Evolutionary conservation across 139 green algal genomes (phyloP).

Genomic region (Chlorella vulgaris): DNA sequence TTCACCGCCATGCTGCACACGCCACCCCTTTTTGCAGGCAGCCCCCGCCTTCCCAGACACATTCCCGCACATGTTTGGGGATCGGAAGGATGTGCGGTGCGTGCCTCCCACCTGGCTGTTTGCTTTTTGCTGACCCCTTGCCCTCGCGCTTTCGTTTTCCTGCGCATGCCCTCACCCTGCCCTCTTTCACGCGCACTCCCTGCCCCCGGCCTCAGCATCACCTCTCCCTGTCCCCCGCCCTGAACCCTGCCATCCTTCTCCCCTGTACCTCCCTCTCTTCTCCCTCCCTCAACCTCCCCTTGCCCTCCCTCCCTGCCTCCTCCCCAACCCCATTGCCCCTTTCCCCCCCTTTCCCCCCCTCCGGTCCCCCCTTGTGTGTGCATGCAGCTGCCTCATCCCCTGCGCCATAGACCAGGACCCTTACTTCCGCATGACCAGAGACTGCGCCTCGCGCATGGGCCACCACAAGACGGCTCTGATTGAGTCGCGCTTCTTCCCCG

Average conservation of each 20-base stretch:
- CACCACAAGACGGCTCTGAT: conserved; percentile 89
- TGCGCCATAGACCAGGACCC: conserved; percentile 97
- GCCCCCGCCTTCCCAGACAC: conserved; percentile 90
- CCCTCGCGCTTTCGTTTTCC: neutral
- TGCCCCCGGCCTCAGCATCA: too few relatives aligned
- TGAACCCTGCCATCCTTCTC: too few relatives aligned
- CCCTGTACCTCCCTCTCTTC: too few relatives aligned
- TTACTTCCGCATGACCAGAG: conserved; percentile 95
- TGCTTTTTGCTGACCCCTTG: neutral
- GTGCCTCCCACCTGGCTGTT: neutral
- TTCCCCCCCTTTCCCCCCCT: neutral
- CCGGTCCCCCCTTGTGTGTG: neutral
- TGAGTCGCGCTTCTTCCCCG: conserved; percentile 82
- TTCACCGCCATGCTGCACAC: too few relatives aligned
- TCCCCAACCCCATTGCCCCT: too few relatives aligned
- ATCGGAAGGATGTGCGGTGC: conserved; percentile 75
- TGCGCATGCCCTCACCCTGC: too few relatives aligned
- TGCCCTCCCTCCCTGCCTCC: too few relatives aligned
- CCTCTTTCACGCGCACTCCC: too few relatives aligned
- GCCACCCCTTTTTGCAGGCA: too few relatives aligned
- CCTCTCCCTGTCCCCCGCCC: too few relatives aligned
- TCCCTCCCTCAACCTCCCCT: too few relatives aligned
- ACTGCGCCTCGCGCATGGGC: conserved; percentile 87
- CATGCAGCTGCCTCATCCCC: conserved; percentile 92
- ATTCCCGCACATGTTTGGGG: conserved; percentile 98